phyloP scores from a whole-genome alignment of 2,329 filamentous ascomycete species.

The Colletotrichum orbiculare region DNA sequence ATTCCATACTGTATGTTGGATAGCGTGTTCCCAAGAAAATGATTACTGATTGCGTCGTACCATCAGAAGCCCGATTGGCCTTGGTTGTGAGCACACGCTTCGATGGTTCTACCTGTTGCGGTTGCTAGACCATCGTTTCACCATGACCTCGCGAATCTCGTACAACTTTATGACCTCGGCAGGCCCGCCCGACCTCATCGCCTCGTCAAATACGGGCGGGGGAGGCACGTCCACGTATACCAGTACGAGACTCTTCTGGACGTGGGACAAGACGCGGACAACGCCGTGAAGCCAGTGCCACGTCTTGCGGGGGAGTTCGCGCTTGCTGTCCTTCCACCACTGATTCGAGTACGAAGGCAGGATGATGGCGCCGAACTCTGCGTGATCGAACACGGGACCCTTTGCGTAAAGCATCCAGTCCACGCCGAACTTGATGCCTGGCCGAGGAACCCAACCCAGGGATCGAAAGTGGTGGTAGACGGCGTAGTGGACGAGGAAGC shows the following conservation, averaged over 20 bases:
- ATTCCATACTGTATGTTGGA: too few species aligned
- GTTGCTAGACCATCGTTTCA: constrained; percentile 88
- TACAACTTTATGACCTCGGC: constrained; percentile 74
- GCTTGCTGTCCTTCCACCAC: constrained; percentile 74
- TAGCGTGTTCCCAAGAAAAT: too few species aligned
- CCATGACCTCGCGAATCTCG: constrained; percentile 80
- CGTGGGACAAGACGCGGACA: constrained; percentile 89
- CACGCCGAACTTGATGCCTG: constrained; percentile 93
- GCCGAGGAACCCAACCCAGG: constrained; percentile 91
- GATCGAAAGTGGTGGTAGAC: constrained; percentile 97
- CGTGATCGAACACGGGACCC: constrained; percentile 93
- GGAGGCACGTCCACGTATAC: constrained; percentile 92
- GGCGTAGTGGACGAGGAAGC: constrained; percentile 86
- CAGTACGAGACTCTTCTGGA: constrained; percentile 88
- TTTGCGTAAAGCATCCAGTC: constrained; percentile 96
- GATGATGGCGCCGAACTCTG: constrained; percentile 89
- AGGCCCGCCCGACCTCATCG: constrained; percentile 63
- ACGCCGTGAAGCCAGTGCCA: constrained; percentile 92
- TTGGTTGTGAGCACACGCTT: too few species aligned
- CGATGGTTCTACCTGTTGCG: constrained; percentile 63
- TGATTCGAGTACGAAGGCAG: constrained; percentile 83
- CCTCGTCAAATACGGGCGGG: constrained; percentile 61
- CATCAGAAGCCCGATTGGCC: too few species aligned
- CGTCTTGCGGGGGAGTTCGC: constrained; percentile 59
- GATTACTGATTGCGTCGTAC: too few species aligned